A percentile compares a stretch with the other conserved stretches of the same genome.
phyloP scores from a whole-genome alignment of 2,329 filamentous ascomycete genomes.

The Cadophora luteo-olivacea region DNA sequence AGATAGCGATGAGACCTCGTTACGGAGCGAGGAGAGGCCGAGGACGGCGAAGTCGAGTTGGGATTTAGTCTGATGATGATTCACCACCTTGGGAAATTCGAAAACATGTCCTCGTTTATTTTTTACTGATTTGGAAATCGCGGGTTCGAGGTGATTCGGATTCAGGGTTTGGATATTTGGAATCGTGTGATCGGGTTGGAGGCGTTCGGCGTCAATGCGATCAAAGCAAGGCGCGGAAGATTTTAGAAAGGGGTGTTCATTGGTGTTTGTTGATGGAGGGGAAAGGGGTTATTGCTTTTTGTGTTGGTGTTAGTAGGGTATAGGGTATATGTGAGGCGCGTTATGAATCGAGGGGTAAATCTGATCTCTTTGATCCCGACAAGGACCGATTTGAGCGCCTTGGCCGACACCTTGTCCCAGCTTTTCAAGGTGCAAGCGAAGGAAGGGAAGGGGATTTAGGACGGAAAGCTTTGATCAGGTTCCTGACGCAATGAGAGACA shows the following conservation, averaged over 20 bases:
- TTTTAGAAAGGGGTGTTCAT: background rate
- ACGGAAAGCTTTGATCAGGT: background rate
- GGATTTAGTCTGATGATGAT: background rate
- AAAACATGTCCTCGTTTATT: too few relatives aligned
- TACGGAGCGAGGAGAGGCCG: background rate
- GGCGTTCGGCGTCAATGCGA: background rate
- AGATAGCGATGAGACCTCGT: background rate
- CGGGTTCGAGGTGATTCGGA: too few relatives aligned
- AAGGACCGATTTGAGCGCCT: background rate
- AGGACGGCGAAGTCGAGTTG: conserved; percentile 7
- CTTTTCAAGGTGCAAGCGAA: background rate
- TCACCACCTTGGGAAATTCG: background rate
- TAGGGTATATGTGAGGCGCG: background rate
- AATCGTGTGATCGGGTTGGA: too few relatives aligned
- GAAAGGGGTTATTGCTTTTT: background rate
- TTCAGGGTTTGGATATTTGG: background rate
- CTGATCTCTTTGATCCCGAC: too few relatives aligned
- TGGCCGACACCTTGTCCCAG: background rate
- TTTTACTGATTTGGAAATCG: too few relatives aligned
- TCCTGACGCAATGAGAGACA: conserved; percentile 12
- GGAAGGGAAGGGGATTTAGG: background rate
- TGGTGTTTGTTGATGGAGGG: background rate
- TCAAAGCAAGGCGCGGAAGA: background rate
- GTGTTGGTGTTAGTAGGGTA: background rate
- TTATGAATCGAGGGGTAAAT: conserved; percentile 13